phyloP scores from a whole-genome alignment of 192 early-diverging fungal species.

The Mortierella alpina region DNA sequence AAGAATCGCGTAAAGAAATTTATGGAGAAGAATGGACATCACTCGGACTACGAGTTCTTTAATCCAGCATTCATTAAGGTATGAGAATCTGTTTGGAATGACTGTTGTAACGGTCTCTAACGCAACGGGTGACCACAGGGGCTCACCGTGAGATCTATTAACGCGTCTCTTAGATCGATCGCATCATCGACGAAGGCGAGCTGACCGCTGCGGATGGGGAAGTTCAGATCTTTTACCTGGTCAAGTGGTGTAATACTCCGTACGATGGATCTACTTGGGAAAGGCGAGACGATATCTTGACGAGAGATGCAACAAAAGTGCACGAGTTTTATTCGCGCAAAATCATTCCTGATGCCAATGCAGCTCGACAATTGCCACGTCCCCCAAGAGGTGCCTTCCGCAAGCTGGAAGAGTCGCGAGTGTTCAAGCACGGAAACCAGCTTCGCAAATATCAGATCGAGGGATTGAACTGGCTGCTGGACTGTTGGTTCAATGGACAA shows the following conservation, averaged over 20 bases:
- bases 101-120: neutral
- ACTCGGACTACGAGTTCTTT: constrained; percentile 67
- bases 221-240: constrained; percentile 72
- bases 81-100: neutral
- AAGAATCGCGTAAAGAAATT: constrained; percentile 82
- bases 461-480: constrained; percentile 86
- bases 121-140: neutral
- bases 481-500: constrained; percentile 80
- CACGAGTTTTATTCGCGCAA: constrained; percentile 73
- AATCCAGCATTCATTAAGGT: constrained; percentile 75
- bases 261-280: constrained; percentile 87
- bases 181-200: constrained; percentile 88
- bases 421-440: constrained; percentile 77
- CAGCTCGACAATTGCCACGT: constrained; percentile 51
- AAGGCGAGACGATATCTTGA: constrained; percentile 55
- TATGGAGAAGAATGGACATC: constrained; percentile 69
- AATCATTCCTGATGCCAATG: constrained; percentile 66
- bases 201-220: constrained; percentile 63
- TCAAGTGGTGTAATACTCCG: constrained; percentile 78
- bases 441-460: constrained; percentile 84
- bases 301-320: constrained; percentile 73
- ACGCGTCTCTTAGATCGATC: constrained; percentile 68
- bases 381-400: constrained; percentile 61
- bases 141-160: neutral
- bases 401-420: constrained; percentile 72